phyloP scores from a whole-genome alignment of 306 rosid genomes.

The Gynostemma pentaphyllum region DNA sequence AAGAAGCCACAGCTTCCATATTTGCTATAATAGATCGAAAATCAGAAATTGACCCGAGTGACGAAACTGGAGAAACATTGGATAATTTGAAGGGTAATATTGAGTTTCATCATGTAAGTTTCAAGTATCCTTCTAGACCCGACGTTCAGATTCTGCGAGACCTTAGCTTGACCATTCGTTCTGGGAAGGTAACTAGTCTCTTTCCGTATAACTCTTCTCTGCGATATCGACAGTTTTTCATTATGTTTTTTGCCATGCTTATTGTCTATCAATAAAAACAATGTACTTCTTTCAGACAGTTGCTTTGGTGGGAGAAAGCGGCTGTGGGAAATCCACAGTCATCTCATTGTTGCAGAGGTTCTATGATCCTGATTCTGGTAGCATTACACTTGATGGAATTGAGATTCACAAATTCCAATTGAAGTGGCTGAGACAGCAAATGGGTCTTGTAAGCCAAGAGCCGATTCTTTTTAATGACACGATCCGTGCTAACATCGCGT shows the following conservation, averaged over 20 bases:
- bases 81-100: constrained; percentile 28
- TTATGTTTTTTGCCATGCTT: constrained; percentile 45
- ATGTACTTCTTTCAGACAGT: constrained; percentile 41
- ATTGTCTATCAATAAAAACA: constrained; percentile 63
- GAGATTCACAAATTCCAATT: no score
- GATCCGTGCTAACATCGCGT: no score
- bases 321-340: no score
- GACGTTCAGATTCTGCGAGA: constrained; percentile 30
- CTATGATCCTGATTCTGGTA: no score
- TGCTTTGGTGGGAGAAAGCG: no score
- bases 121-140: constrained; percentile 30
- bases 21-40: constrained; percentile 28
- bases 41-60: constrained; percentile 25
- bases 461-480: no score
- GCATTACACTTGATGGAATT: no score
- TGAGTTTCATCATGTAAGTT: constrained; percentile 27
- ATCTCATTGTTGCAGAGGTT: no score
- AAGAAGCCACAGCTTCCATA: constrained; percentile 26
- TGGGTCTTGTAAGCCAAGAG: no score
- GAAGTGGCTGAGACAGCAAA: no score
- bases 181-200: constrained; percentile 39
- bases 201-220: background rate
- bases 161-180: constrained; percentile 23
- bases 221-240: constrained; percentile 41
- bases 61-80: constrained; percentile 23